Evolutionary conservation across 441 rosid genomes (phyloP), one percentile per base, ranked within the genome.

Genomic region (Erodium trifolium): DNA sequence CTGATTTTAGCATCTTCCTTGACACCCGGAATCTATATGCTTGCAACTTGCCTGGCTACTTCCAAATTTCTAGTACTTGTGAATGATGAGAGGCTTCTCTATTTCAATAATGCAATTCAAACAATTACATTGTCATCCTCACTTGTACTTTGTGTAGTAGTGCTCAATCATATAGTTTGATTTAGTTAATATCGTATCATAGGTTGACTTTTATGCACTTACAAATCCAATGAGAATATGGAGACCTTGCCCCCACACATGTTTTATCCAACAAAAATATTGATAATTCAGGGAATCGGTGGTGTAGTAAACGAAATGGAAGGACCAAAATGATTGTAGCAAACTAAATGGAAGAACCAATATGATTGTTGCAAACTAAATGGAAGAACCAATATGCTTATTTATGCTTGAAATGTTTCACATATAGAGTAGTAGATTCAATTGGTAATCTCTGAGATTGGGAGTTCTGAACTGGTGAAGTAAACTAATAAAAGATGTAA

Each of bases 401-500:
- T 23, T 60, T 27, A 60, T 19, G 65, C 65, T 19, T 23, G 35
- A 60, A 60, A 60, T 8, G 7, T 19, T 3, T 60, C 65, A 60
- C 34, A 19, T 23, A 16, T 60, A 2, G 65, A 17, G 10, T 19
- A 60, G 65, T 60, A 19, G 31, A 60, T 60, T 10, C 34, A 60
- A 17, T 60, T 27, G 35, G 35, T 27, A n/a, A 60, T 19, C 34
- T 60, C 34, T 19, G 65, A 60, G 65, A 17, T 19, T 23, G 65
- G 65, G 65, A 11, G 34, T 60, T 60, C 5, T 23, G 35, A 60
- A 27, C 65, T 19, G 65, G 65, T 19, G 31, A 60, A 60, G 34
- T 11, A 60, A 60, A 60, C 65, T 60, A 60, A 60, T 60, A 13
- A 19, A 60, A 8, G 35, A 23, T 60, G 35, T 60, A 10, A 10